These are phyloP conservation scores for Flaveria sonorensis DNA, from an alignment of 129 eudicot species.

Conservation along the genomic window DNA sequence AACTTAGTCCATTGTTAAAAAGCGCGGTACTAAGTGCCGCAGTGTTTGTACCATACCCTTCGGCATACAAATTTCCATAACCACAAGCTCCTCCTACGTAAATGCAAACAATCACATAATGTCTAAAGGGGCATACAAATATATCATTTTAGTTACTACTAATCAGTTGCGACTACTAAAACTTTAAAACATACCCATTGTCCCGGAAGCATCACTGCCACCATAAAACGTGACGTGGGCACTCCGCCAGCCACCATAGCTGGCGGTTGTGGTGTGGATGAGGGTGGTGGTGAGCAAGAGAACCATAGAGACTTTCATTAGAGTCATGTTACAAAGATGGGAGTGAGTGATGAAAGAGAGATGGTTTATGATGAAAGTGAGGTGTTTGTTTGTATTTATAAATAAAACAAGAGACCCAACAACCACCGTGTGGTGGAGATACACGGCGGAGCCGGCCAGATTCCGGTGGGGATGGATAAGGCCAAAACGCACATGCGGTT, in stretches of 20 bases:
- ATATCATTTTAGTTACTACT: background rate
- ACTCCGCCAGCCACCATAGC: conserved; percentile 45
- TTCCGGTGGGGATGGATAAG: conserved; percentile 27
- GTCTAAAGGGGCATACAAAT: background rate
- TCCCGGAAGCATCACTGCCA: conserved; percentile 55
- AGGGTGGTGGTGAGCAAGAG: conserved; percentile 29
- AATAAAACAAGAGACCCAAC: conserved; percentile 7
- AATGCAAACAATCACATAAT: background rate
- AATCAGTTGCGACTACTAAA: background rate
- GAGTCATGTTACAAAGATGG: conserved; percentile 11
- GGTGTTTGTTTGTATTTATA: conserved; percentile 32
- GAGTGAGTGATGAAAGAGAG: background rate
- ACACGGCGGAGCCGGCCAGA: conserved; percentile 35
- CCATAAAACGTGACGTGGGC: conserved; percentile 65
- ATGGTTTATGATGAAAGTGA: background rate
- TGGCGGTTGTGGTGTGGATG: conserved; percentile 34
- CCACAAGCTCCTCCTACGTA: conserved; percentile 10
- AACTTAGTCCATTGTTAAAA: conserved; percentile 11
- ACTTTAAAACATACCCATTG: conserved; percentile 47
- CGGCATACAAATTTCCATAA: background rate
- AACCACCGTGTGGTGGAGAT: conserved; percentile 20
- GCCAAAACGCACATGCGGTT: conserved; percentile 43
- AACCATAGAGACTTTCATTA: conserved; percentile 22
- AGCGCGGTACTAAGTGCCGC: conserved; percentile 15
- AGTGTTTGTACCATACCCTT: conserved; percentile 17